Base-by-base conservation (phyloP, 768 basidiomycete genomes). In the Calocybe indica region DNA sequence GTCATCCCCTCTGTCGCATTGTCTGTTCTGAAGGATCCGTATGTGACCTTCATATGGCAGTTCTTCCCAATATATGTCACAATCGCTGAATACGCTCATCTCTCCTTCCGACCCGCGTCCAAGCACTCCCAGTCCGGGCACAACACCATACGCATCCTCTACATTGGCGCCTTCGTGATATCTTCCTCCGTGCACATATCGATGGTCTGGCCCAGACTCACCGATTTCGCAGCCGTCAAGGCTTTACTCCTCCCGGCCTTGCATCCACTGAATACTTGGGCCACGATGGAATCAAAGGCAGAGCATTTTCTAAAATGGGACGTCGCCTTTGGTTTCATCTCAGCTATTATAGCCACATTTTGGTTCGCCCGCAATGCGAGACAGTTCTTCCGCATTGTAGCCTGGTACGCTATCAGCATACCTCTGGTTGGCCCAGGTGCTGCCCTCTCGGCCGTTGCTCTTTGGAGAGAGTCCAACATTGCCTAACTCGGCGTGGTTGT, bases 291-390 rank as follows among this genome's bases (percentile, higher is more conserved):
- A 13, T 48, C 52, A 37, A 69, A 63, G 52, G 61, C 59, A 38
- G 57, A 66, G 43, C 65, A 75, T 45, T 65, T 81, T 37, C 62
- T 80, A 36, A 73, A 79, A 54, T 82, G 78, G 77, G 79, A 82
- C 50, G 38, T 65, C 11, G 49, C 63, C 15, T 64, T 80, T 15
- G 68, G 65, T 1, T 60, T 68, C 33, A 50, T 55, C 11, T 69
- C 78, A 2, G 62, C 66, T 1, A 57, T 72, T n/a, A 48, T 80
- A 6, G 71, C 66, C 7, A 68, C 74, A 7, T 59, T 80, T 6
- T 82, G 78, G 78, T 75, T 78, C 56, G 65, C 68, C 12, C 56
- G 59, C 7, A 66, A 55, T 41, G 3, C 54, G 7, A 54, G 54
- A 43, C 64, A 73, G 45, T 45, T 69, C 6, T 12, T 69, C 6